A percentile compares a stretch with the other conserved stretches of the same genome.
Conservation (phyloP, 2,329 filamentous ascomycete species). For the Clarireedia monteithiana region DNA sequence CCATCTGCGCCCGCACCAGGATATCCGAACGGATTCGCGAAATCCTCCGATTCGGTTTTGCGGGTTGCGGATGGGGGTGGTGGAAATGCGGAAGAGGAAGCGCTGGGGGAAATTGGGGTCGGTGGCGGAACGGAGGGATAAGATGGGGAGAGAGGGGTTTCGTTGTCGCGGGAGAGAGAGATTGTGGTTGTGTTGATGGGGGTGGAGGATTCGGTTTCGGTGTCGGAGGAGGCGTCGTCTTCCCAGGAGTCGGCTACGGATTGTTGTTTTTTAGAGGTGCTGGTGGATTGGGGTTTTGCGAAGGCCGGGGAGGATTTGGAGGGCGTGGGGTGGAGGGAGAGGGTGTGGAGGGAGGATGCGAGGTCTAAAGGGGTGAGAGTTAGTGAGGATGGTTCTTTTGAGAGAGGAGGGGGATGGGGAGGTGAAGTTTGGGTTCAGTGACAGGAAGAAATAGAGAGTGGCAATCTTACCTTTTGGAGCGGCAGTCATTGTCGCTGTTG, state of each 20-base stretch:
- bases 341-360: conserved; percentile 22
- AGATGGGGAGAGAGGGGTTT: conserved; percentile 9
- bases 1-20: background rate
- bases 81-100: background rate
- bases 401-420: background rate
- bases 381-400: background rate
- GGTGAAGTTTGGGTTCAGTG: background rate
- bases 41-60: background rate
- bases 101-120: conserved; percentile 49
- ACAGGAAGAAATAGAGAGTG: background rate
- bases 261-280: conserved; percentile 29
- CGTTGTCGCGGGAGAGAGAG: no score
- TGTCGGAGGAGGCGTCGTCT: conserved; percentile 48
- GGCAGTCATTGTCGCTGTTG: conserved; percentile 4
- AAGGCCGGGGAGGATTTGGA: conserved; percentile 16
- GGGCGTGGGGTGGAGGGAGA: background rate
- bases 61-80: no score
- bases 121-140: conserved; percentile 52
- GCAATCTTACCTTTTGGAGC: conserved; percentile 2
- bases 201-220: conserved; percentile 7
- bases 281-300: conserved; percentile 28
- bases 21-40: conserved; percentile 21
- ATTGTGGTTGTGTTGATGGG: conserved; percentile 16
- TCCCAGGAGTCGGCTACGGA: conserved; percentile 68
- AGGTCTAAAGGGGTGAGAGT: conserved; percentile 16